Percentiles rank a stretch among this genome's conserved stretches.
phyloP scores from a whole-genome alignment of 495 filamentous ascomycete species.

The Viridothelium virens region DNA sequence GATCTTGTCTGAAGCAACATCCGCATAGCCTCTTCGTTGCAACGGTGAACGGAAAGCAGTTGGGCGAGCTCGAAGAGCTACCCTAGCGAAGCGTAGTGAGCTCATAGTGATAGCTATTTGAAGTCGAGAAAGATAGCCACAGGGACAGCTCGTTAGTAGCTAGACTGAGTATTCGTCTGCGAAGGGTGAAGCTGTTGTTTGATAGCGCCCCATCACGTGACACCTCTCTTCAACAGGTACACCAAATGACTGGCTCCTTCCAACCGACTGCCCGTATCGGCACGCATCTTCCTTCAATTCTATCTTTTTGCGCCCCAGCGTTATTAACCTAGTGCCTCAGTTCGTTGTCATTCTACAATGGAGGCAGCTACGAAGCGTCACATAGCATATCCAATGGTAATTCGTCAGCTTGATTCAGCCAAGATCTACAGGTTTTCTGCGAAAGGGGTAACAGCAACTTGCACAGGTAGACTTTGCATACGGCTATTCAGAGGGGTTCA shows the following conservation, averaged over 20 bases:
- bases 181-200: background rate
- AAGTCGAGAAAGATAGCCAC: background rate
- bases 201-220: background rate
- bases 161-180: background rate
- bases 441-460: background rate
- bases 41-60: conserved; percentile 58
- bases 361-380: too few species aligned
- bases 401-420: background rate
- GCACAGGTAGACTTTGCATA: too few species aligned
- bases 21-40: conserved; percentile 85
- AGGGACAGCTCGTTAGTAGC: background rate
- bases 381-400: too few species aligned
- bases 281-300: too few species aligned
- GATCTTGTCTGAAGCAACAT: conserved; percentile 92
- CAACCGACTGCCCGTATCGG: too few species aligned
- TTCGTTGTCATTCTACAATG: too few species aligned
- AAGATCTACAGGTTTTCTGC: background rate
- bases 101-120: conserved; percentile 52
- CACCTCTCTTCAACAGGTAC: too few species aligned
- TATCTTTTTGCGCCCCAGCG: too few species aligned
- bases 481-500: too few species aligned
- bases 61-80: conserved; percentile 72
- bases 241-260: too few species aligned
- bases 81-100: conserved; percentile 80
- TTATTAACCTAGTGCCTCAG: too few species aligned